Conservation (phyloP, 2,329 filamentous ascomycete species). For the Calonectria pseudoreteaudii region DNA sequence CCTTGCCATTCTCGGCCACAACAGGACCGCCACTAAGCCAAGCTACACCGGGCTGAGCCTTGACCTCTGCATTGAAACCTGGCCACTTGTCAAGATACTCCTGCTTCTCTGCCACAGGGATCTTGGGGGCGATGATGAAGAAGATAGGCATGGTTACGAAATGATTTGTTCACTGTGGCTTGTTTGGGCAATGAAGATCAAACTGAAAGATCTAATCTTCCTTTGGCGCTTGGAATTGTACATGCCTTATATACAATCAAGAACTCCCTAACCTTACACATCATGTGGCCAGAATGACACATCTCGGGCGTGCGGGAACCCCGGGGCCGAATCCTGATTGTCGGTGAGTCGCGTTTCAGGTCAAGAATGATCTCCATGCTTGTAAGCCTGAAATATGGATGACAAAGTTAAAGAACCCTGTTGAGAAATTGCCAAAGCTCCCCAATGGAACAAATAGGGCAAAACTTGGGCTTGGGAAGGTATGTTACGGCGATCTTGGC, state of each 20-base stretch:
- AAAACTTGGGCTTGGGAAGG: neutral
- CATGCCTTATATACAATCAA: neutral
- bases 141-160: slow-evolving; percentile 24
- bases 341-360: neutral
- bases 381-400: neutral
- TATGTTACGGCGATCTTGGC: neutral
- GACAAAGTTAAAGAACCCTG: neutral
- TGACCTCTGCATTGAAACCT: slow-evolving; percentile 8
- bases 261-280: neutral
- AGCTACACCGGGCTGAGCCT: slow-evolving; percentile 22
- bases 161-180: neutral
- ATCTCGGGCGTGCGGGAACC: neutral
- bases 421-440: neutral
- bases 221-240: neutral
- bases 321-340: neutral
- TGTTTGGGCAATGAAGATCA: neutral
- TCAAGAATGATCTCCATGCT: neutral
- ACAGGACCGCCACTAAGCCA: slow-evolving; percentile 9
- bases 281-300: neutral
- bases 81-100: slow-evolving; percentile 22
- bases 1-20: slow-evolving; percentile 16
- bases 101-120: slow-evolving; percentile 22
- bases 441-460: neutral
- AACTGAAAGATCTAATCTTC: neutral
- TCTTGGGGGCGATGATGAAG: slow-evolving; percentile 14